Conservation (phyloP, 2,329 filamentous ascomycete genomes). For the Hawksworthiomyces lignivorus region DNA sequence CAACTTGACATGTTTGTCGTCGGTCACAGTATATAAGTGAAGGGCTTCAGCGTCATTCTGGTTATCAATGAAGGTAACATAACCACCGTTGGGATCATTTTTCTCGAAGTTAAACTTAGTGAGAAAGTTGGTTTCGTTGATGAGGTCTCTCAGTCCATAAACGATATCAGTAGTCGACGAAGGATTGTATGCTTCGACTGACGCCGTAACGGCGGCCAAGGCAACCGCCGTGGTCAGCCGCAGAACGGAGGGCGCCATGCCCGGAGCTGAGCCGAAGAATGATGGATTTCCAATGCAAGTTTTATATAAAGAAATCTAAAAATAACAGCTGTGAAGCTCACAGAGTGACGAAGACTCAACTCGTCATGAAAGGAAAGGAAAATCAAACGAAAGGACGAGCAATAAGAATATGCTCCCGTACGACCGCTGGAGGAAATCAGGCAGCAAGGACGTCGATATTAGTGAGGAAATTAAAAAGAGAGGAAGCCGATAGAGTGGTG, state of each 20-base stretch:
- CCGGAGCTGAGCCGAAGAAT: slow-evolving; percentile 31
- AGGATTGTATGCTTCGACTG: not conserved
- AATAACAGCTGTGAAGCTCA: too few relatives aligned
- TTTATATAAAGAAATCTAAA: too few relatives aligned
- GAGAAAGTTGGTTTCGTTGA: slow-evolving; percentile 38
- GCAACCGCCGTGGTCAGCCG: slow-evolving; percentile 22
- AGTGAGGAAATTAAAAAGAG: not conserved
- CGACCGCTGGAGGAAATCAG: slow-evolving; percentile 3
- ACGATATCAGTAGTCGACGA: too few relatives aligned
- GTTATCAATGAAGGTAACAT: slow-evolving; percentile 48
- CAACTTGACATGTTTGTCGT: slow-evolving; percentile 25
- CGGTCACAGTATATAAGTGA: slow-evolving; percentile 34
- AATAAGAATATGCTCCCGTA: slow-evolving; percentile 9
- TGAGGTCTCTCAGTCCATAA: too few relatives aligned
- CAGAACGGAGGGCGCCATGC: slow-evolving; percentile 13
- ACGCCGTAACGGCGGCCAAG: slow-evolving; percentile 14
- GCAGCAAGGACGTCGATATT: not conserved
- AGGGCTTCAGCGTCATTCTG: slow-evolving; percentile 25
- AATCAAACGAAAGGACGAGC: slow-evolving; percentile 14
- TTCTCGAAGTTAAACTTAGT: slow-evolving; percentile 37
- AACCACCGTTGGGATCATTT: slow-evolving; percentile 56
- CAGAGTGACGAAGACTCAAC: not conserved
- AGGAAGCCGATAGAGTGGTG: too few relatives aligned
- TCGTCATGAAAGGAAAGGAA: slow-evolving; percentile 1
- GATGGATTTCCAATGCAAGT: slow-evolving; percentile 32